Conservation (phyloP, 2,329 filamentous ascomycete species). For the Parafenestella ontariensis region DNA sequence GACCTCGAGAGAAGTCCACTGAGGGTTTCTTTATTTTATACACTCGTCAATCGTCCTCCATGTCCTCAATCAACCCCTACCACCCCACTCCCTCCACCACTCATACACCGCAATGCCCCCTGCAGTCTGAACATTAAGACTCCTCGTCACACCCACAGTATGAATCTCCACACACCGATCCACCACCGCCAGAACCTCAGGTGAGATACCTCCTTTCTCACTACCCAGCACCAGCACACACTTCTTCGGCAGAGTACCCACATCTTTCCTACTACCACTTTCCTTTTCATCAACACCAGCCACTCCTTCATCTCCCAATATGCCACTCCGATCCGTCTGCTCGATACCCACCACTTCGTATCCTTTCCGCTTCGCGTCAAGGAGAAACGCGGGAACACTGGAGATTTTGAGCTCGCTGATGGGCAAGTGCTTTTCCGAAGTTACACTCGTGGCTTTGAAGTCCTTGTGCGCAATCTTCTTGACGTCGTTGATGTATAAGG, state of each 20-base stretch:
- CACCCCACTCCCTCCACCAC: conserved; percentile 55
- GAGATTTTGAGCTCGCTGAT: conserved; percentile 49
- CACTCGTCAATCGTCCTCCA: too few relatives aligned
- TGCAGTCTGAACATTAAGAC: conserved; percentile 64
- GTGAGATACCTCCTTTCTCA: conserved; percentile 60
- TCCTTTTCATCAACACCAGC: not conserved
- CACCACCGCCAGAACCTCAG: conserved; percentile 55
- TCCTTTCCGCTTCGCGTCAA: conserved; percentile 53
- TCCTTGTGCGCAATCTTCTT: conserved; percentile 53
- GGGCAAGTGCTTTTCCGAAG: conserved; percentile 57
- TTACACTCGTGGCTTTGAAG: conserved; percentile 59
- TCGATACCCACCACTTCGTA: conserved; percentile 62
- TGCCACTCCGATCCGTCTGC: conserved; percentile 59
- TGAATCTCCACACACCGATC: conserved; percentile 62
- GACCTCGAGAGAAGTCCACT: too few relatives aligned
- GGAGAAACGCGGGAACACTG: conserved; percentile 49
- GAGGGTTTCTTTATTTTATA: too few relatives aligned
- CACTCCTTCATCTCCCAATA: conserved; percentile 48
- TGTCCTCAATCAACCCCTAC: not conserved
- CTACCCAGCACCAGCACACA: conserved; percentile 58
- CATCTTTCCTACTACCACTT: conserved; percentile 18
- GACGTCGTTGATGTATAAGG: conserved; percentile 54
- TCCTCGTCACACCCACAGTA: conserved; percentile 60
- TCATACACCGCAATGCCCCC: conserved; percentile 60
- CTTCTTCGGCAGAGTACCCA: conserved; percentile 45